Base-by-base conservation (phyloP, 495 filamentous ascomycete species). In the Xylaria flabelliformis region DNA sequence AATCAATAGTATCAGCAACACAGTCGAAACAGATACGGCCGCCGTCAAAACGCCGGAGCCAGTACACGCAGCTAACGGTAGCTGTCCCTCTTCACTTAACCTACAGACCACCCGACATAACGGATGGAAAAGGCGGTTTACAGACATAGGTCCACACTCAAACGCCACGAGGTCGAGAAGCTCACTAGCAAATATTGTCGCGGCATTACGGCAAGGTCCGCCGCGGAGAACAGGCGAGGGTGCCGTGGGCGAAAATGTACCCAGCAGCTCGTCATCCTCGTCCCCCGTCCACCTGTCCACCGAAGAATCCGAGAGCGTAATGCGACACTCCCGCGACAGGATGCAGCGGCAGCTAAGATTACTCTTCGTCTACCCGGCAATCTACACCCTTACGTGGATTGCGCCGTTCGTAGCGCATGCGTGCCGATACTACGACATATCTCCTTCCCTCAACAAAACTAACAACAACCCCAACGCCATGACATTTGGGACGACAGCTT, bases 381-480 rank as follows among this genome's bases (percentile, higher is more conserved):
- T 90, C 63, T 94, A 94, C 82, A 83, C 90, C n/a, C 74, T 89
- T 34, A 87, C 92, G 80, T 94, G 92, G 92, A 77, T 91, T 46
- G 79, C 90, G n/a, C 91, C 92, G 15, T 92, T 94, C 76, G 79
- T 90, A 17, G 83, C 82, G 32, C 88, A 93, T 78, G 83, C 86
- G 65, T 74, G 90, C 48, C 83, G 85, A 50, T 92, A 90, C 80
- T 83, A 86, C 64, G 85, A 91, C 74, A 64, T 87, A 83, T 55
- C 19, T 15, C 6, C 3, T 34, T 13, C 39, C 15, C 46, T 29
- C 36, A 21, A 55, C 50, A 34, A 13, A 21, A 21, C 7, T 24
- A 21, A 9, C 24, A n/a, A 12, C 26, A 44, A 51, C 4, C 24
- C n/a, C 21, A 29, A 12, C 65, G 10, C 65, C 24, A 2, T 9